Base-by-base conservation (phyloP, 1,284 basidiomycete genomes). In the Fistulinella cinereoalba region DNA sequence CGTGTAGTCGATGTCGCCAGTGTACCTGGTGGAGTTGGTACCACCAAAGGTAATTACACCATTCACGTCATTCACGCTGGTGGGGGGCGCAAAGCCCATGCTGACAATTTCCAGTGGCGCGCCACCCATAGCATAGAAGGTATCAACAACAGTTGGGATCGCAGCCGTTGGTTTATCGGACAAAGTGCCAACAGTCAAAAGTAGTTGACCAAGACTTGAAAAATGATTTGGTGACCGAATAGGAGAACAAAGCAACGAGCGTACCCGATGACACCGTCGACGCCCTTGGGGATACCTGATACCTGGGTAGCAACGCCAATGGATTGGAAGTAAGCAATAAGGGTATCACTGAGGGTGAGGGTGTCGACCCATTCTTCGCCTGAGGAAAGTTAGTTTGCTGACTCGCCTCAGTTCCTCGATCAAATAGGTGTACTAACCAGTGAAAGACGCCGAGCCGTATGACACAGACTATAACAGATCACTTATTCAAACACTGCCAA, bases 11-110 rank as follows among this genome's bases (percentile, higher is more conserved):
- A 83, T 57, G 13, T 60, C 42, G 1, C 76, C 75, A 15, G 70
- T 74, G 66, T 71, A 75, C 58, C 76, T 79, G 56, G 54, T 65
- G 36, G 67, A 45, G 53, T 81, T 77, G 37, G 66, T 65, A 37
- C 75, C 77, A 49, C 80, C 79, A 64, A 71, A 79, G 23, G 71
- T 71, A 33, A 79, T 56, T 53, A 73, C 72, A 39, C 77, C 76
- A 40, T 65, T 65, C 28, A 59, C 59, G 43, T 42, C 42, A 6
- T 44, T 23, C 1, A 41, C 7, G 8, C 56, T 47, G 4, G 56
- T 67, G n/a, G 67, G 68, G 12, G 72, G 73, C 39, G 58, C 65
- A 52, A 73, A 75, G 31, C 61, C 71, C 41, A 75, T 64, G 10
- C 71, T 67, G 40, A 75, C 49, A 15, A 65, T 47, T 34, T 64